Base-by-base conservation (phyloP, 202 grass and related monocot species). In the Elaeis oleifera region DNA sequence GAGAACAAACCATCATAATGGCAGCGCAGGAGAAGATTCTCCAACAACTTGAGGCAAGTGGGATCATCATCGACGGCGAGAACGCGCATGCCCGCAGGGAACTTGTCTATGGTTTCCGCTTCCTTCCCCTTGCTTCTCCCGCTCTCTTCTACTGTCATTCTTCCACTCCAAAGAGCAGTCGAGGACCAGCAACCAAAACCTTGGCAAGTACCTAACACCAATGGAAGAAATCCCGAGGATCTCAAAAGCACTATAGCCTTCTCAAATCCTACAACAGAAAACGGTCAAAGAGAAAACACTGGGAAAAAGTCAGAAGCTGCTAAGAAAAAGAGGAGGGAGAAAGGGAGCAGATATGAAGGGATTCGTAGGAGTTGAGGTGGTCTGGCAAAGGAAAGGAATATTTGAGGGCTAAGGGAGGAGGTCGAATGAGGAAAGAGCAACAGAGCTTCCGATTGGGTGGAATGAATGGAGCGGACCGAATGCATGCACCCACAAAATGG, bases 51-150 rank as follows among this genome's bases (percentile, higher is more conserved):
- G 20, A 78, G 78, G 65, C 70, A 81, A 54, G 53, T 71, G 2
- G 18, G 32, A 54, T 85, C 71, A 4, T 90, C 74, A 18, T 96
- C 84, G 7, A 96, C 71, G 24, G 70, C 79, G n/a, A 96, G 83
- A 27, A 96, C 67, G 3, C 79, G 79, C 73, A 90, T 39, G 22
- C 84, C 76, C 1, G 25, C 60, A 1, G 80, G 83, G 26, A 95
- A 95, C 51, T 70, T 53, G 1, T 78, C 26, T 50, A 19, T 56
- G 3, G n/a, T 51, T 7, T 53, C 50, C 0, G 2, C 27, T 23
- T 58, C 72, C 72, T 65, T 57, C 15, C 28, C 61, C 72, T 64
- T 78, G 65, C 58, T 60, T 14, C 28, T 56, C 76, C 55, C 75
- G 64, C 58, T 59, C 20, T 78, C 65, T 57, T 78, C 80, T 23